These are phyloP conservation scores for Boletus rex-veris DNA, from an alignment of 768 basidiomycete genomes.

Conservation along the genomic window DNA sequence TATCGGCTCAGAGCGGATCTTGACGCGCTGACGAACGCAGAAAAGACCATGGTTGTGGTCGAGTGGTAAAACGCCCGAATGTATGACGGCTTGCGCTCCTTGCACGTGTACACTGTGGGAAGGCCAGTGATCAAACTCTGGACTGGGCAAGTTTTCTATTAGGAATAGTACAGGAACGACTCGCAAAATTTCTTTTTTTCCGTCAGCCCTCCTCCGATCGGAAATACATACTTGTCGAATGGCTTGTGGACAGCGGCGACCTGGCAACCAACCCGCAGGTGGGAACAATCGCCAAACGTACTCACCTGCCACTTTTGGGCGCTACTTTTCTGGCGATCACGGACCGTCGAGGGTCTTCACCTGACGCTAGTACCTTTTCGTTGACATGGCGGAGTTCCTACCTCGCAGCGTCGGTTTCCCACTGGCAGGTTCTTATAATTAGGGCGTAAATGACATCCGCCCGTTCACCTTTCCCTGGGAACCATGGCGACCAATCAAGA, in stretches of 20 bases:
- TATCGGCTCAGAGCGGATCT: background rate
- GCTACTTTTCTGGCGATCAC: background rate
- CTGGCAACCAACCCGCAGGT: no score
- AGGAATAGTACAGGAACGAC: background rate
- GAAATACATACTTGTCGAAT: background rate
- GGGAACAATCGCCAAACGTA: background rate
- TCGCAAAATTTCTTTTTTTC: background rate
- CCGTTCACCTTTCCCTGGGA: background rate
- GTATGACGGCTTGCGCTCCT: background rate
- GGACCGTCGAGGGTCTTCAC: background rate
- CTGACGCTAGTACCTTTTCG: background rate
- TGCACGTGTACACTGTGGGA: background rate
- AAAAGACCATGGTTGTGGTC: background rate
- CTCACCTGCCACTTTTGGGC: constrained; percentile 8
- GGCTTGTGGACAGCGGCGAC: background rate
- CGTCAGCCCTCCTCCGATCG: background rate
- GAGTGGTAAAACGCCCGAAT: background rate
- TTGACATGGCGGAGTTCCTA: no score
- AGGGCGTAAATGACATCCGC: background rate
- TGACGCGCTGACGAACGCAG: background rate
- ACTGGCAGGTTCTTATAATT: background rate
- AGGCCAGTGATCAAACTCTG: background rate
- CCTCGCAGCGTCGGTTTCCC: background rate
- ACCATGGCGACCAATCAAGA: constrained; percentile 18
- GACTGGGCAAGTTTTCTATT: background rate